Conservation (phyloP, 2,329 filamentous ascomycete genomes). For the Colletotrichum eremochloae region DNA sequence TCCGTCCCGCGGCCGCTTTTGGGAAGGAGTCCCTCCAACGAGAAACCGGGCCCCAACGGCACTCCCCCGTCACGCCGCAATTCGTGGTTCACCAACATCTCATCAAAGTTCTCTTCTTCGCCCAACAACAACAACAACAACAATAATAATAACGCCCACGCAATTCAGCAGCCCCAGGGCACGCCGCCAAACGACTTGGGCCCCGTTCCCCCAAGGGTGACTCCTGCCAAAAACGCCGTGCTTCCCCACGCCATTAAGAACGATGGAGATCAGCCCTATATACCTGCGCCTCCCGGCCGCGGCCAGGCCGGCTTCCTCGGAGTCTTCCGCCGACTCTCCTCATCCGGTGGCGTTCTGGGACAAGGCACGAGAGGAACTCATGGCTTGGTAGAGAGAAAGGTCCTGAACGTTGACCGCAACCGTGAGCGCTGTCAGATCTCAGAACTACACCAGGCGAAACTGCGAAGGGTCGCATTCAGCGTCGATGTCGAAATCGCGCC, state of each 20-base stretch:
- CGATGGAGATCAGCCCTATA: slow-evolving; percentile 76
- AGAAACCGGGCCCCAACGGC: slow-evolving; percentile 48
- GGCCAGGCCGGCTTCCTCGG: slow-evolving; percentile 81
- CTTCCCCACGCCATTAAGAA: slow-evolving; percentile 68
- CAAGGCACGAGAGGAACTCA: slow-evolving; percentile 65
- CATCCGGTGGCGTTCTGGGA: slow-evolving; percentile 67
- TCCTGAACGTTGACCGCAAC: slow-evolving; percentile 87
- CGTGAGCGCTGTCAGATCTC: slow-evolving; percentile 83
- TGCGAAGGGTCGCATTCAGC: slow-evolving; percentile 92
- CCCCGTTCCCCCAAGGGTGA: slow-evolving; percentile 57
- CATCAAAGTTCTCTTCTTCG: slow-evolving; percentile 86
- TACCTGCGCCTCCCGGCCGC: slow-evolving; percentile 79
- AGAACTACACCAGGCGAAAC: slow-evolving; percentile 83
- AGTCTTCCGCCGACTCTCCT: slow-evolving; percentile 86
- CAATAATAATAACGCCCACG: slow-evolving; percentile 52
- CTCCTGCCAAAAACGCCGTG: slow-evolving; percentile 69
- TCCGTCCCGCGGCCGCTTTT: slow-evolving; percentile 49
- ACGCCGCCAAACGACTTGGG: slow-evolving; percentile 51
- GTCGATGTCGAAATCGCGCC: slow-evolving; percentile 98
- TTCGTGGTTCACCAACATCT: slow-evolving; percentile 95
- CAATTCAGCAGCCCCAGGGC: slow-evolving; percentile 51
- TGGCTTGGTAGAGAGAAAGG: slow-evolving; percentile 81
- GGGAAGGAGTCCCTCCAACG: slow-evolving; percentile 50
- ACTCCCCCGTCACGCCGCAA: slow-evolving; percentile 69
- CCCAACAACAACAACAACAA: slow-evolving; percentile 51